Base-by-base conservation (phyloP, 768 basidiomycete species). In the Brasilioporus rufonigricans region DNA sequence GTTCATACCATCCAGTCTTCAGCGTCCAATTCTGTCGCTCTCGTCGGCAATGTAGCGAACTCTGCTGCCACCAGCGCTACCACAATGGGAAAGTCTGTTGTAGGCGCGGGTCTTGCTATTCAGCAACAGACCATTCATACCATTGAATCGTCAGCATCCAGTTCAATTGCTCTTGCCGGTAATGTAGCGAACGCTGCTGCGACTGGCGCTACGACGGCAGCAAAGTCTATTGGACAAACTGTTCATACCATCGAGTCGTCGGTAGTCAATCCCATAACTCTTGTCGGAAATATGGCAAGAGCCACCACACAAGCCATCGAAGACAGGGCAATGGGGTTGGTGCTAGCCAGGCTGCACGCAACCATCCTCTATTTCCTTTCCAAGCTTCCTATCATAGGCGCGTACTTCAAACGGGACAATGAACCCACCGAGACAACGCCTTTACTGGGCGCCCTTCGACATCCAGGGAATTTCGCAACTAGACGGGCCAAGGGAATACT, bases 341-440 rank as follows among this genome's bases (percentile, higher is more conserved):
- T 55, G 16, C 40, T 65, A 11, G 47, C 45, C 1, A 55, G 54
- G 48, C 12, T 67, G 9, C 59, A 51, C 27, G n/a, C 41, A 39
- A 23, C 53, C 21, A 16, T 62, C 39, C 45, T 56, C 44, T 43
- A 31, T 35, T 64, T 57, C 32, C 41, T 33, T 23, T 44, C 60
- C 48, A 66, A 41, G 43, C 38, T 66, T 45, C 67, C 66, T 3
- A 27, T 69, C 6, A 56, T 66, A 16, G 66, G 64, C 46, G 40
- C 52, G 18, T 66, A 64, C 52, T 57, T 64, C 44, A 55, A 44
- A 39, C 55, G 43, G 14, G 52, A 11, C n/a, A 24, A 31, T 12
- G 61, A 26, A 21, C 29, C 54, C n/a, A 66, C 55, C 9, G 65
- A 69, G 44, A 60, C 66, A 24, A 66, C 66, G 11, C 66, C 64